These are phyloP conservation scores for Mollisia scopiformis DNA, from an alignment of 2,329 filamentous ascomycete species.

Conservation along the genomic window DNA sequence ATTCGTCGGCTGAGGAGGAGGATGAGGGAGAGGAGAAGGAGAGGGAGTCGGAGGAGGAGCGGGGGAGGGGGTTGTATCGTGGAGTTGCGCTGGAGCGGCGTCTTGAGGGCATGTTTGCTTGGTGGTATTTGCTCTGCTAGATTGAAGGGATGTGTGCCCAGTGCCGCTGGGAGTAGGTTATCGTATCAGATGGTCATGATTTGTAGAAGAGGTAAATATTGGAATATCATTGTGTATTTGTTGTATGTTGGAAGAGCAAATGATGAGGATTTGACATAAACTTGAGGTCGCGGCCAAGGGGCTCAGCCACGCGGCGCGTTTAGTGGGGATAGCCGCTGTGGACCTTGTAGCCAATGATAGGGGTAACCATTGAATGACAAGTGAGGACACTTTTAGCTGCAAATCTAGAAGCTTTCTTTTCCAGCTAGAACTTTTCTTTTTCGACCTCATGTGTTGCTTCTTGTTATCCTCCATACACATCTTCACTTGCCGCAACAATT, in stretches of 20 bases:
- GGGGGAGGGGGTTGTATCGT: conserved; percentile 2
- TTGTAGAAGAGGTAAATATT: background rate
- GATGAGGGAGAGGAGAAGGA: background rate
- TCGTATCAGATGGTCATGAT: background rate
- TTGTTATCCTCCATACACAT: too few species aligned
- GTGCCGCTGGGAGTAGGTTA: too few species aligned
- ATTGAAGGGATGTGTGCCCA: background rate
- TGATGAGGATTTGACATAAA: too few species aligned
- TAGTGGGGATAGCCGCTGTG: background rate
- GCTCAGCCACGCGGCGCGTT: background rate
- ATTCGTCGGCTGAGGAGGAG: conserved; percentile 11
- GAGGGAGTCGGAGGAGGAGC: conserved; percentile 19
- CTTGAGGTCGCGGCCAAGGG: too few species aligned
- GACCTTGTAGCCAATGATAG: background rate
- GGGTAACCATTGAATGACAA: background rate
- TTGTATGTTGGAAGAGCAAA: background rate
- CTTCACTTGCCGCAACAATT: too few species aligned
- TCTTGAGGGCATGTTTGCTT: background rate
- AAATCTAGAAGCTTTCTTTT: background rate
- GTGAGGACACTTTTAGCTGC: background rate
- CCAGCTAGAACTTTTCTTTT: background rate
- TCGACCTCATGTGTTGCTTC: too few species aligned
- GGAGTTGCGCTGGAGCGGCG: background rate
- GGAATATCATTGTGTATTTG: background rate
- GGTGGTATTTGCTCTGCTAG: background rate